Percentiles rank a stretch among this genome's conserved stretches.
Evolutionary conservation across 148 eudicot species (phyloP).

Genomic region (Nepenthes mirabilis): DNA sequence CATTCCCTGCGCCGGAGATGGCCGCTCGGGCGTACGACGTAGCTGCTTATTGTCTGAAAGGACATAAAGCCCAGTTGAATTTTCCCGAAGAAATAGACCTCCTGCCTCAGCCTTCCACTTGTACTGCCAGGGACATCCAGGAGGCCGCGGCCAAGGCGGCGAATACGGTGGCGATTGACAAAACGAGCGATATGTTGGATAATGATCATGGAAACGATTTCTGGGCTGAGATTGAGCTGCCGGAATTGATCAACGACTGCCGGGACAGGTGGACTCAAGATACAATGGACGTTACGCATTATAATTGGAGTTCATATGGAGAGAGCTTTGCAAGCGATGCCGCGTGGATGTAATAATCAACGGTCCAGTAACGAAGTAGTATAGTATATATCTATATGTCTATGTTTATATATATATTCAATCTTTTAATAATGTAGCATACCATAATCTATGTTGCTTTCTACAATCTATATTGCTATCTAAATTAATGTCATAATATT

Average conservation of each 20-base stretch:
- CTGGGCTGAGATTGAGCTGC: slow-evolving; percentile 66
- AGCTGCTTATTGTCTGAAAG: slow-evolving; percentile 52
- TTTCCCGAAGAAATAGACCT: slow-evolving; percentile 49
- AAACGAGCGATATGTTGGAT: neutral
- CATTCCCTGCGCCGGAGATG: slow-evolving; percentile 49
- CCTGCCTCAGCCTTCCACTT: slow-evolving; percentile 31
- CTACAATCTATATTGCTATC: no score
- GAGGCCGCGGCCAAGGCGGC: slow-evolving; percentile 52
- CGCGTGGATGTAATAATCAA: no score
- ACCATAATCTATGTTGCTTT: no score
- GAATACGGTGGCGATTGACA: slow-evolving; percentile 7
- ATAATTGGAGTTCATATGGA: no score
- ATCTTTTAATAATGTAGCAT: no score
- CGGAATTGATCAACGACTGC: slow-evolving; percentile 27
- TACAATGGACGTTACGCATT: no score
- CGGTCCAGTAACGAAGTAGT: no score
- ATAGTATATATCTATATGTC: no score
- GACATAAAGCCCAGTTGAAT: slow-evolving; percentile 41
- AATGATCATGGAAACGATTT: slow-evolving; percentile 27
- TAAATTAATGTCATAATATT: no score
- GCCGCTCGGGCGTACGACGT: slow-evolving; percentile 70
- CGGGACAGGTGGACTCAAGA: neutral
- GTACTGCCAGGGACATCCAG: slow-evolving; percentile 45
- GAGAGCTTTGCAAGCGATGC: no score
- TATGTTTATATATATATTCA: neutral